Conservation (phyloP, 2,329 filamentous ascomycete genomes). For the Gaeumannomyces sp. region DNA sequence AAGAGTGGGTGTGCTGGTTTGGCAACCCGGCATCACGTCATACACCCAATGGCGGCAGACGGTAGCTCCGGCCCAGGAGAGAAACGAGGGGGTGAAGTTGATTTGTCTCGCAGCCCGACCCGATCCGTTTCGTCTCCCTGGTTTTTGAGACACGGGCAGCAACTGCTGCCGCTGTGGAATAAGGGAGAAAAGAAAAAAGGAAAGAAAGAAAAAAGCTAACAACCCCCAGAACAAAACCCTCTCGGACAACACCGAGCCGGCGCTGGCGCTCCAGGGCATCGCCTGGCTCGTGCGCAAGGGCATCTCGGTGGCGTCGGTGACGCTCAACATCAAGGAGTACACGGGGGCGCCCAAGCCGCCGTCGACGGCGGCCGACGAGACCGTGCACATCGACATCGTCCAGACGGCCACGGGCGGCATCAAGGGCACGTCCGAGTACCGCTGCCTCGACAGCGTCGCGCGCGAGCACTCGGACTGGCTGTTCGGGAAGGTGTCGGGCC, state of each 20-base stretch:
- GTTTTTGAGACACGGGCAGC: too few relatives aligned
- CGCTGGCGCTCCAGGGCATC: conserved; percentile 67
- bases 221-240: conserved; percentile 64
- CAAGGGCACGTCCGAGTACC: conserved; percentile 53
- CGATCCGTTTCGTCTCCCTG: too few relatives aligned
- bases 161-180: too few relatives aligned
- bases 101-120: too few relatives aligned
- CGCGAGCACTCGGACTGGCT: conserved; percentile 71
- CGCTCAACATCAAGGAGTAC: conserved; percentile 55
- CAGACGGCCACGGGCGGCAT: conserved; percentile 68
- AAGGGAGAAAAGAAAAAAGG: neutral
- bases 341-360: conserved; percentile 35
- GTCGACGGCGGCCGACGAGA: conserved; percentile 28
- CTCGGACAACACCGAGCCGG: conserved; percentile 61
- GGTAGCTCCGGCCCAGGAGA: too few relatives aligned
- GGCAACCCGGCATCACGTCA: too few relatives aligned
- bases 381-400: conserved; percentile 61
- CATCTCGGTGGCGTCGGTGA: conserved; percentile 63
- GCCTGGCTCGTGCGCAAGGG: conserved; percentile 68
- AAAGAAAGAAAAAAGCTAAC: neutral
- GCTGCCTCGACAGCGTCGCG: conserved; percentile 42
- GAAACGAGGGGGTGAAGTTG: too few relatives aligned
- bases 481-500: conserved; percentile 66
- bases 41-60: too few relatives aligned
- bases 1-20: too few relatives aligned